Base-by-base conservation (phyloP, 805 yeast species). In the Kuraishia capsulata region DNA sequence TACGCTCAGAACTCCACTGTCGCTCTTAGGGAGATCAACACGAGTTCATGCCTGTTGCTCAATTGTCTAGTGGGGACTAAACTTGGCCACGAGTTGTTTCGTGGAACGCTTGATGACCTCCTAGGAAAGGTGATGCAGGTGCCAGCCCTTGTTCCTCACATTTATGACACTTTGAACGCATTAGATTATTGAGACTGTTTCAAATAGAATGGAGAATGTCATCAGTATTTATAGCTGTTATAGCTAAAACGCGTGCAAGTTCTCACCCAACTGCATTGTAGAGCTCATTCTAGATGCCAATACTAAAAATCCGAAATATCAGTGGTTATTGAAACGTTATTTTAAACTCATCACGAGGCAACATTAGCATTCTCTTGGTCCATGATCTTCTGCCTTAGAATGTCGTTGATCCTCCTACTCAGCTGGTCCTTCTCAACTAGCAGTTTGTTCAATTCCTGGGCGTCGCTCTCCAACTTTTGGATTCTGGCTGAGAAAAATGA, bases 401-500 rank as follows among this genome's bases (percentile, higher is more conserved):
- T 68, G 47, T 64, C 57, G 47, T 82, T 86, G 24, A 85, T 71
- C 37, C 73, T 72, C 47, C 76, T 74, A 45, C 84, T 57, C 29
- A 77, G 64, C 30, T 76, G 76, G 39, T 78, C 65, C 60, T 89
- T 90, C 52, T 81, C 88, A 40, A 75, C 75, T 42, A 90, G 78
- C 20, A 92, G 78, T 20, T 71, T 76, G 45, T 79, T 79, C 45
- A 90, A 69, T 51, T 87, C 87, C 14, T 69, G 70, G 4, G 85
- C 69, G 56, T 92, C 96, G 44, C 71, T 71, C 42, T 68, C 76
- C 50, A 90, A 62, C 45, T 90, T 89, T 20, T 63, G 63, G 41
- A 88, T 75, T 58, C 92, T 87, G 40, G 65, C 69, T 42, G 79
- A 73, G 57, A 86, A 90, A 51, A 87, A 90, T 39, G 56, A 59